Base-by-base conservation (phyloP, 2,329 filamentous ascomycete species). In the Metarhizium robertsii region DNA sequence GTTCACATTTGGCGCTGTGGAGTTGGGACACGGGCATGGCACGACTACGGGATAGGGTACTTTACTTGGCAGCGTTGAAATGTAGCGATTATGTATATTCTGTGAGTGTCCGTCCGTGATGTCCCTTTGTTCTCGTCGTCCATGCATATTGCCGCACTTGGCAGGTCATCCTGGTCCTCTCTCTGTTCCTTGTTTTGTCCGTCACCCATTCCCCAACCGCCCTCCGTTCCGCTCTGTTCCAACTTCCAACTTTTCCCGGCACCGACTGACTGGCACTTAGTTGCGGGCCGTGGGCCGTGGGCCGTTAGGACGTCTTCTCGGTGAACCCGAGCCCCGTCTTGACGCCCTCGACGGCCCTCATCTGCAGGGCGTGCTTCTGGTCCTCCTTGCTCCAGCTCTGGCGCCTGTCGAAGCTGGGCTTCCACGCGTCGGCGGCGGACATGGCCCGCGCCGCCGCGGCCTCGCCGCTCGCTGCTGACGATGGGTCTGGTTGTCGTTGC, bases 301-400 rank as follows among this genome's bases (percentile, higher is more conserved):
- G 32, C 32, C 32, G 32, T 7, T 51, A 49, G 3, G 48, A 5
- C n/a, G 25, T 16, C 55, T 54, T 57, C 69, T 78, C 75, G 36
- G 67, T 73, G 55, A 78, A 79, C 0, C 76, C 75, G 7, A 70
- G 68, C 2, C 68, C 69, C 1, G 67, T 65, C 62, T 68, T 62
- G 55, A 69, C 68, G 38, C 62, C 64, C 2, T 63, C 66, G 34
- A 76, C 69, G 55, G 64, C 68, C 50, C 66, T 68, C 76, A 79
- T 76, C 61, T 80, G 77, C 67, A 78, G 62, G 54, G 68, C 68
- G 59, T 74, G 79, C 66, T 80, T 80, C 65, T 73, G 73, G 64
- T 81, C 79, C 66, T 84, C 76, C 40, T 71, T 69, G 62, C 70
- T 75, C 71, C 75, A 83, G 67, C 78, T 80, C 64, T 77, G 75